Evolutionary conservation across 192 early-diverging fungal genomes (phyloP).

Genomic region (Thamnidium elegans): DNA sequence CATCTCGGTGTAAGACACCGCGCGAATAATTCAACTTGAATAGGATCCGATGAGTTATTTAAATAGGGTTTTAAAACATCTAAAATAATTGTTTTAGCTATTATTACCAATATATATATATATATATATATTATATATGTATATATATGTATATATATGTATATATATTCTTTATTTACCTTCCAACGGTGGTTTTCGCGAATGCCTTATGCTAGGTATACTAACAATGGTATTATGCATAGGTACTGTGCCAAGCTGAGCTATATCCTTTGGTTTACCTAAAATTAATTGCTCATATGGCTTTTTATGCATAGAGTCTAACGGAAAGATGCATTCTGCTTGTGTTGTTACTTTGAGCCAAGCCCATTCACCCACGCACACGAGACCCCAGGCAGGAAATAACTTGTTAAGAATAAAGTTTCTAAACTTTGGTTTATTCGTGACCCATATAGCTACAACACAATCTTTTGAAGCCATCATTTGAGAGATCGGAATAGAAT

Average conservation of each 20-base stretch:
- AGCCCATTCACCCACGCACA: slow-evolving; percentile 53
- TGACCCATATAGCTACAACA: slow-evolving; percentile 67
- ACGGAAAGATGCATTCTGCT: slow-evolving; percentile 41
- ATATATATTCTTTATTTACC: slow-evolving; percentile 18
- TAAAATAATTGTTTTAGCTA: not conserved
- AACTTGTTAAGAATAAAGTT: slow-evolving; percentile 63
- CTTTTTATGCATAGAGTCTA: slow-evolving; percentile 51
- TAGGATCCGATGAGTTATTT: slow-evolving; percentile 11
- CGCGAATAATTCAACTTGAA: slow-evolving; percentile 66
- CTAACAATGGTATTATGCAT: slow-evolving; percentile 42
- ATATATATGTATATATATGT: too few species aligned
- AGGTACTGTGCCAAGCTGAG: not conserved
- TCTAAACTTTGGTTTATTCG: slow-evolving; percentile 62
- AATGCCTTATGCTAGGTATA: slow-evolving; percentile 55
- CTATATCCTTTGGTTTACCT: slow-evolving; percentile 26
- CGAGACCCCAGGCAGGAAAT: slow-evolving; percentile 58
- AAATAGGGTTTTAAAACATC: slow-evolving; percentile 34
- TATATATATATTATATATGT: not conserved
- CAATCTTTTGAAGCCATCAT: slow-evolving; percentile 33
- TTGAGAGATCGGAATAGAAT: slow-evolving; percentile 52
- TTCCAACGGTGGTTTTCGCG: slow-evolving; percentile 63
- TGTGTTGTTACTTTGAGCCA: slow-evolving; percentile 64
- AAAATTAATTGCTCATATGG: slow-evolving; percentile 66
- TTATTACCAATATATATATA: not conserved
- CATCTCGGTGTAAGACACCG: slow-evolving; percentile 54